Base-by-base conservation (phyloP, 2,329 filamentous ascomycete species). In the Mycosphaerella sp. region DNA sequence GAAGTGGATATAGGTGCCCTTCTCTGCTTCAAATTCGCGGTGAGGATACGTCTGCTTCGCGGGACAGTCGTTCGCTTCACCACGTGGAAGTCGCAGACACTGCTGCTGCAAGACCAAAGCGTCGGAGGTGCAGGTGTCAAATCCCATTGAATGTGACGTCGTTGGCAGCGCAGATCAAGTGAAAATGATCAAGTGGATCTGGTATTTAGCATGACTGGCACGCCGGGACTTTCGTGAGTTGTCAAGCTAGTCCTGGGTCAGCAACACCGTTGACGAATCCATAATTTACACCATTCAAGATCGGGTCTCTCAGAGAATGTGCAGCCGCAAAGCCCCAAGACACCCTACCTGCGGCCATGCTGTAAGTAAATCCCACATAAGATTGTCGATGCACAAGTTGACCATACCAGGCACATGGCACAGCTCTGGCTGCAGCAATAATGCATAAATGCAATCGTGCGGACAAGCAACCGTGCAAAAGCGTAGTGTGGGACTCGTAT, bases 351-450 rank as follows among this genome's bases (percentile, higher is more conserved):
- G 49, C 11, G 29, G 42, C 14, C 32, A 39, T 14, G 31, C 40
- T 14, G 32, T 26, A 41, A 51, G n/a, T 10, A 23, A 23, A 8
- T 4, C 11, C 17, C 21, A 9, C 9, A 17, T n/a, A n/a, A 31
- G 5, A 29, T n/a, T 32, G n/a, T 14, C 8, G 14, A 34, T 31
- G 17, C 23, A 32, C 6, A 31, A 4, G 10, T 23, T 46, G 17
- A 48, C n/a, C 47, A 32, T 9, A 21, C 26, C 31, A 60, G 58
- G 63, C 62, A 8, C 61, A 62, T 23, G 63, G 62, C 6, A 66
- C 61, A 32, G 62, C 62, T 6, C 23, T 48, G 12, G 52, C 59
- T 38, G 42, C 39, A 10, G 59, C 58, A 12, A 52, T 39, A 32
- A 6, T 61, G 9, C 21, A 21, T 6, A 53, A 48, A 10, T 64